Percentiles rank a stretch among this genome's conserved stretches.
phyloP scores from a whole-genome alignment of 805 yeast species.

The Wickerhamiella sergipiensis region DNA sequence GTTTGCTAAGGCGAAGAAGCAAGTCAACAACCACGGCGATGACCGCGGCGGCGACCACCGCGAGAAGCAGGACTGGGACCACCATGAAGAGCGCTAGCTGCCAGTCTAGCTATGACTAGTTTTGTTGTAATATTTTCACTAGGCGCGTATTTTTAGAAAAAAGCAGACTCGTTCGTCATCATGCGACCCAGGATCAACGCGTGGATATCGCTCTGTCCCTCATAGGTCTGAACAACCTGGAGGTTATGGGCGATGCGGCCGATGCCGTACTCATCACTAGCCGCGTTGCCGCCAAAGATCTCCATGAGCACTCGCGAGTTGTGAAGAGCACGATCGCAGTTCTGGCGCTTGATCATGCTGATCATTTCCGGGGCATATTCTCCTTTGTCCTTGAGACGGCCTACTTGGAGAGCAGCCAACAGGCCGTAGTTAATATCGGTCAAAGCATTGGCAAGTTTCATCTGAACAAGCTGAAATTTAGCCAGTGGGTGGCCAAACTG shows the following conservation, averaged over 20 bases:
- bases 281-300: conserved; percentile 33
- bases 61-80: too few relatives aligned
- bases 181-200: conserved; percentile 30
- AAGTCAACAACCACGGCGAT: too few relatives aligned
- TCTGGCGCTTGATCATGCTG: conserved; percentile 31
- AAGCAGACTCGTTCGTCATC: conserved; percentile 29
- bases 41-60: too few relatives aligned
- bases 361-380: conserved; percentile 31
- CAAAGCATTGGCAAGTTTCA: conserved; percentile 31
- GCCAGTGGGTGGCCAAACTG: conserved; percentile 31
- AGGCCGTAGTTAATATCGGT: conserved; percentile 30
- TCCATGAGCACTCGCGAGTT: conserved; percentile 29
- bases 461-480: conserved; percentile 29
- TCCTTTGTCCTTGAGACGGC: conserved; percentile 29
- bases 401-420: conserved; percentile 29
- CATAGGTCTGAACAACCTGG: conserved; percentile 33
- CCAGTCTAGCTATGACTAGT: too few relatives aligned
- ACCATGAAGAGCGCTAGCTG: too few relatives aligned
- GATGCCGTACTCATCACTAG: conserved; percentile 32
- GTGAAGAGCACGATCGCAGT: conserved; percentile 30
- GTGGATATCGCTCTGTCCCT: conserved; percentile 34
- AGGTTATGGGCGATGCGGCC: conserved; percentile 31
- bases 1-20: neutral
- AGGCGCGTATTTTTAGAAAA: conserved; percentile 18
- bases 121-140: too few relatives aligned